phyloP scores from a whole-genome alignment of 192 early-diverging fungal species.

The Polychytrium aggregatum region DNA sequence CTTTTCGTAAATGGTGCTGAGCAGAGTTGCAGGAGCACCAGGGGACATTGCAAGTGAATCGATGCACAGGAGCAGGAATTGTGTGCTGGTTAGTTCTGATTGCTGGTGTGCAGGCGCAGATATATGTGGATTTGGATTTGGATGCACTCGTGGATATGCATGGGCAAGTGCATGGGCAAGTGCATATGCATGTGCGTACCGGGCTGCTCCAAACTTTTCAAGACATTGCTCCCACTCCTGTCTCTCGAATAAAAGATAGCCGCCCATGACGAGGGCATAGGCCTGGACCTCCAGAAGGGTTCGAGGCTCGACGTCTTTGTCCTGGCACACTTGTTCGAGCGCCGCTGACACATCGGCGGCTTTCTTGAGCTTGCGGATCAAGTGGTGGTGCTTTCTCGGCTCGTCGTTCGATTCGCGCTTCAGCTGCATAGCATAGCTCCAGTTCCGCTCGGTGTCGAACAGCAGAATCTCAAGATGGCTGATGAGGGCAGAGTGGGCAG shows the following conservation, averaged over 20 bases:
- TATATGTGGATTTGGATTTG: no score
- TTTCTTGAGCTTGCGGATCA: constrained; percentile 47
- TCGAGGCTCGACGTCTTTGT: constrained; percentile 32
- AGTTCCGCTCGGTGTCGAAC: constrained; percentile 62
- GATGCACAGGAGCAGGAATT: no score
- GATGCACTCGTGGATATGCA: no score
- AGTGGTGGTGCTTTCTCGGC: constrained; percentile 54
- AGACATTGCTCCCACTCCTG: constrained; percentile 56
- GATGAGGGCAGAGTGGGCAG: background rate
- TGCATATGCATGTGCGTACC: constrained; percentile 33
- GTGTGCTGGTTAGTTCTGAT: no score
- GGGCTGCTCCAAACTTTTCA: constrained; percentile 47
- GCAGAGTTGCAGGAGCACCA: no score
- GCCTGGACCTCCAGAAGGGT: constrained; percentile 52
- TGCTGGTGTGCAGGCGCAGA: background rate
- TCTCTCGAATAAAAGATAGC: constrained; percentile 53
- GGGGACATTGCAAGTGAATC: no score
- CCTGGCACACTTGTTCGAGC: constrained; percentile 18
- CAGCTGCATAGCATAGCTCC: constrained; percentile 70
- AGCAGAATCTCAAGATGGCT: constrained; percentile 52
- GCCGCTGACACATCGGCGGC: constrained; percentile 39
- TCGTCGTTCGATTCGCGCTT: constrained; percentile 48
- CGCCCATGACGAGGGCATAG: constrained; percentile 57
- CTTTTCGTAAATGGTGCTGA: constrained; percentile 56
- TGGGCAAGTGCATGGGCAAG: no score